Evolutionary conservation across 352 stramenopile genomes (phyloP), one percentile per base, ranked within the genome.

Genomic region (Pythium myriotylum): DNA sequence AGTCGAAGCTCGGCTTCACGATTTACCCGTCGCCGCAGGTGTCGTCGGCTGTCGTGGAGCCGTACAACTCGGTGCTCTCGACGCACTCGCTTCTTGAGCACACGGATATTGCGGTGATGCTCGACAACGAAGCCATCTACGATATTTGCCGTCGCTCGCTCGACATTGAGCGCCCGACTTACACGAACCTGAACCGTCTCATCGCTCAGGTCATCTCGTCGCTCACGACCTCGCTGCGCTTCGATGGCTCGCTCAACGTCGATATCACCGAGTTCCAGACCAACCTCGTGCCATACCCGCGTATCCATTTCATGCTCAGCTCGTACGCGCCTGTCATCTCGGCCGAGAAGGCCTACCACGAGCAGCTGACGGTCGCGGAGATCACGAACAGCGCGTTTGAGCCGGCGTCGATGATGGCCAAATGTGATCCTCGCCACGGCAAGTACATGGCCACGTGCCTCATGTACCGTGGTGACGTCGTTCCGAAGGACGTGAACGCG

Each of bases 201-300:
- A 97, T 99, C 72, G 95, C 95, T 19, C 92, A 98, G 76, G 94
- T 98, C 7, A 98, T 99, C 60, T 98, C 91, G 40, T 98, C 91
- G 2, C 74, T 99, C 54, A 99, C 97, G 23, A 95, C 94, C 22
- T 35, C 29, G 29, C 29, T 35, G 29, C 29, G 29, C 10, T 35
- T 35, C 97, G 95, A 99, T 67, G 97, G 97, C 65, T 85, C 95
- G 33, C 80, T 99, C 22, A 99, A 99, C 77, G 95, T 99, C 46
- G 97, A 99, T 91, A 84, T 99, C 51, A 99, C 93, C 16, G 96
- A 99, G 81, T 99, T 99, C 89, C 95, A 99, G 82, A 99, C 96
- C 57, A 99, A 99, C 87, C 76, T 99, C 74, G 97, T 99, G 58
- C 97, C 97, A 29, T 99, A 99, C 86, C 97, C 97, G 52, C 95